Base-by-base conservation (phyloP, 305 asterid genomes). In the Withania somnifera region DNA sequence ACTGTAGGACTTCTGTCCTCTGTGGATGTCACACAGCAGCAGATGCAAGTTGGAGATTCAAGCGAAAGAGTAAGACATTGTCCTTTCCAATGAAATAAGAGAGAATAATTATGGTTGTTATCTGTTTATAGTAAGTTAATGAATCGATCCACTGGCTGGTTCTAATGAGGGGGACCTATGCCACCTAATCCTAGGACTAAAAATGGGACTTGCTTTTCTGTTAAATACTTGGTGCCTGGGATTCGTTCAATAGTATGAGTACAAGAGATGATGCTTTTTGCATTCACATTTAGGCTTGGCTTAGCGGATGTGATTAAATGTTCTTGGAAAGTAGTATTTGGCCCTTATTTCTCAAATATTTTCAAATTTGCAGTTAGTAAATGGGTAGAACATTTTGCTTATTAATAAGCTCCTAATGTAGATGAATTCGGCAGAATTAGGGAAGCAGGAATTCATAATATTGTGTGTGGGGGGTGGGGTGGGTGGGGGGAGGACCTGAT, bases 1-100 rank as follows among this genome's bases (percentile, higher is more conserved):
- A 93, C 97, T 2, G 95, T 91, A 45, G 98, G 99, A 58, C 85
- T 89, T 42, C 61, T 91, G 58, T 92, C 98, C 50, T 93, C 94
- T 42, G 85, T 91, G 40, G 98, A 95, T 60, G 97, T 93, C 86
- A 89, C 99, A 11, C 93, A 89, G 84, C 90, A 87, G 84, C 92
- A 89, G n/a, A 83, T 88, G 45, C 96, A 87, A 54, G 86, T 91
- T 24, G 96, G 92, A 87, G 99, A 95, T 86, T 95, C 94, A 28
- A 88, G 95, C 56, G 98, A 95, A 90, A 93, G 85, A 87, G 98
- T 93, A 87, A 64, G 88, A 66, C 82, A 54, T 26, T 68, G 28
- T 69, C 36, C 56, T 51, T 57, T 32, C 14, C 11, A 11, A 19
- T 85, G 26, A 30, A 80, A 22, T 40, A 58, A 13, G 42, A 20